A percentile compares a stretch with the other conserved stretches of the same genome.
These are phyloP conservation scores for Peronospora belbahrii DNA, from an alignment of 352 stramenopile genomes.

Conservation along the genomic window DNA sequence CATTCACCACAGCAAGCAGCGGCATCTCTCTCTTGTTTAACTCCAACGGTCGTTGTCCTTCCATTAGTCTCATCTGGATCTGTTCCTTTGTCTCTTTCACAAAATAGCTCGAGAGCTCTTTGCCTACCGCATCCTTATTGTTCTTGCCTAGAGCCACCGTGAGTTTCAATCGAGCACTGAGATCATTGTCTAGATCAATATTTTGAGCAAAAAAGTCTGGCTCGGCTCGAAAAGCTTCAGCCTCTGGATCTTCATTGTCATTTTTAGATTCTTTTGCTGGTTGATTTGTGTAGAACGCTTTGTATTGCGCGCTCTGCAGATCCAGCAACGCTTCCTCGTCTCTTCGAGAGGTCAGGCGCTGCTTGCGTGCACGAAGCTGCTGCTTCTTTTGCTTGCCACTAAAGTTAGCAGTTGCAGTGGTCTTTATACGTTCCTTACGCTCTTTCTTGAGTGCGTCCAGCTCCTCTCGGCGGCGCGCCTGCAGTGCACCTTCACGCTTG, in stretches of 20 bases:
- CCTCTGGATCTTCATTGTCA: slow-evolving; percentile 18
- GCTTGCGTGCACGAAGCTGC: slow-evolving; percentile 75
- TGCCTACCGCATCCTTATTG: slow-evolving; percentile 74
- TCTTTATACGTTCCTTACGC: slow-evolving; percentile 68
- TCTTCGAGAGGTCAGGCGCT: slow-evolving; percentile 57
- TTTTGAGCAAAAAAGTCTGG: slow-evolving; percentile 64
- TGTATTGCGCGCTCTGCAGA: slow-evolving; percentile 55
- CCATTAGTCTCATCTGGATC: slow-evolving; percentile 79
- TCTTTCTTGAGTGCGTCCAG: slow-evolving; percentile 72
- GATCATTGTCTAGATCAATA: slow-evolving; percentile 57
- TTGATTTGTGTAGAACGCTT: slow-evolving; percentile 32
- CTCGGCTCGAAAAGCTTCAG: slow-evolving; percentile 38
- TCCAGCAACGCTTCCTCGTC: slow-evolving; percentile 46
- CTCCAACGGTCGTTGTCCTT: slow-evolving; percentile 64
- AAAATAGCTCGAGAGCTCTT: slow-evolving; percentile 81
- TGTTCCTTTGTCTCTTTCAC: slow-evolving; percentile 85
- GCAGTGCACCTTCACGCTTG: slow-evolving; percentile 58
- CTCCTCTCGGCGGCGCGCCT: slow-evolving; percentile 62
- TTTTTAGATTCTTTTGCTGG: slow-evolving; percentile 8
- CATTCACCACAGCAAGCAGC: slow-evolving; percentile 51
- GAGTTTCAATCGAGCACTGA: slow-evolving; percentile 62
- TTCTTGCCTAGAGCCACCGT: slow-evolving; percentile 76
- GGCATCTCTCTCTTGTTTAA: slow-evolving; percentile 42
- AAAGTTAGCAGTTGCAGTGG: slow-evolving; percentile 47
- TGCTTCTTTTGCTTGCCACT: slow-evolving; percentile 85